Conservation (phyloP, 495 filamentous ascomycete genomes). For the Aspergillus funiculosus region DNA sequence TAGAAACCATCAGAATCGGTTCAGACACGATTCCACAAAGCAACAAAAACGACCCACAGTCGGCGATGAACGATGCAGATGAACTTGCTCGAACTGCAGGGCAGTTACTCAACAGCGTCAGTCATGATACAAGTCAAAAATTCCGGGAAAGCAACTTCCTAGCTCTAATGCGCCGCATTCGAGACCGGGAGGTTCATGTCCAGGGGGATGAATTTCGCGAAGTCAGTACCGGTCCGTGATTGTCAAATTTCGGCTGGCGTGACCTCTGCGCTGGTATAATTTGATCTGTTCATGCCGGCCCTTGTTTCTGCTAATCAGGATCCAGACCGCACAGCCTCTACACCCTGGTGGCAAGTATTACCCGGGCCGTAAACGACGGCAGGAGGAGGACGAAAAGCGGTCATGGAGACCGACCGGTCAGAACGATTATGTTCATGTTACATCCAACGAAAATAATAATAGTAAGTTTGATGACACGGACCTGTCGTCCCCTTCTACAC, state of each 20-base stretch:
- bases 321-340: conserved; percentile 42
- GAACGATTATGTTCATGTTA: conserved; percentile 6
- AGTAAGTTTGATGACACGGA: conserved; percentile 15
- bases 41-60: conserved; percentile 26
- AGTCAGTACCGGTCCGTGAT: conserved; percentile 48
- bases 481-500: conserved; percentile 1
- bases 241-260: conserved; percentile 37
- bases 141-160: conserved; percentile 76
- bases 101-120: conserved; percentile 62
- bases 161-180: conserved; percentile 63
- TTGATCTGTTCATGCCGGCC: conserved; percentile 23
- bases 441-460: conserved; percentile 13
- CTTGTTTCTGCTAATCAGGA: conserved; percentile 35
- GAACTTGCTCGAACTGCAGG: conserved; percentile 67
- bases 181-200: conserved; percentile 49
- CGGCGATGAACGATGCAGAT: conserved; percentile 47
- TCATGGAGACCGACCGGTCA: conserved; percentile 2
- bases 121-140: conserved; percentile 61
- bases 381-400: conserved; percentile 5
- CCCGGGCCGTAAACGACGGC: conserved; percentile 27
- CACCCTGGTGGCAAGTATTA: conserved; percentile 49
- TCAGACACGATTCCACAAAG: conserved; percentile 43
- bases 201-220: conserved; percentile 50
- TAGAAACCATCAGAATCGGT: conserved; percentile 41
- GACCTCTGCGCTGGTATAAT: conserved; percentile 37